Conservation (phyloP, 2,329 filamentous ascomycete species). For the Colletotrichum sp. region DNA sequence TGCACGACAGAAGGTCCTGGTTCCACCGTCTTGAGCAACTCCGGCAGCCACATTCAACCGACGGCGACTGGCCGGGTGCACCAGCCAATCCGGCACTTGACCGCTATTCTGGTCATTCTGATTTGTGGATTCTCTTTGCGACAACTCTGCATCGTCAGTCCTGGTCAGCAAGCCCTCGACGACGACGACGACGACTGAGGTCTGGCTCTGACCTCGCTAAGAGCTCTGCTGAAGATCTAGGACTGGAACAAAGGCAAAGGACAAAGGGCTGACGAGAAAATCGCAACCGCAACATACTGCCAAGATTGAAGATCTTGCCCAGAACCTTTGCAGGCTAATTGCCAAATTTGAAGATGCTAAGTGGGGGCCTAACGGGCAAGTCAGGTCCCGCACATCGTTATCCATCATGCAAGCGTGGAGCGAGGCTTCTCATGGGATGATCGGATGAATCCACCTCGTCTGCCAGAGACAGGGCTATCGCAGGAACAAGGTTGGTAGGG, state of each 20-base stretch:
- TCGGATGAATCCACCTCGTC: slow-evolving; percentile 8
- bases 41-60: slow-evolving; percentile 9
- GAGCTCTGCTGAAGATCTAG: not conserved
- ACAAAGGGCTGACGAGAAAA: not conserved
- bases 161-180: not conserved
- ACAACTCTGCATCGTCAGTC: not conserved
- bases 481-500: slow-evolving; percentile 2
- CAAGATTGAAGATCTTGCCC: slow-evolving; percentile 11
- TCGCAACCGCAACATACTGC: not conserved
- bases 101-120: slow-evolving; percentile 24
- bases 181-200: not conserved
- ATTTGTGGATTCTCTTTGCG: slow-evolving; percentile 5
- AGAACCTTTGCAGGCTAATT: not conserved
- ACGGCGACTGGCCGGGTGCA: not conserved
- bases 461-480: not conserved
- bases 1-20: slow-evolving; percentile 11
- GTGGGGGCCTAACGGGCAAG: slow-evolving; percentile 9
- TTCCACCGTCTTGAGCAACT: not conserved
- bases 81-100: slow-evolving; percentile 21
- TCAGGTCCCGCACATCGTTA: slow-evolving; percentile 12
- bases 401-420: slow-evolving; percentile 11
- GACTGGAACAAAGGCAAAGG: not conserved
- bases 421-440: slow-evolving; percentile 8
- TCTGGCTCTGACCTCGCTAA: not conserved
- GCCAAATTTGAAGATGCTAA: not conserved